Base-by-base conservation (phyloP, 768 basidiomycete species). In the Trametes cubensis region DNA sequence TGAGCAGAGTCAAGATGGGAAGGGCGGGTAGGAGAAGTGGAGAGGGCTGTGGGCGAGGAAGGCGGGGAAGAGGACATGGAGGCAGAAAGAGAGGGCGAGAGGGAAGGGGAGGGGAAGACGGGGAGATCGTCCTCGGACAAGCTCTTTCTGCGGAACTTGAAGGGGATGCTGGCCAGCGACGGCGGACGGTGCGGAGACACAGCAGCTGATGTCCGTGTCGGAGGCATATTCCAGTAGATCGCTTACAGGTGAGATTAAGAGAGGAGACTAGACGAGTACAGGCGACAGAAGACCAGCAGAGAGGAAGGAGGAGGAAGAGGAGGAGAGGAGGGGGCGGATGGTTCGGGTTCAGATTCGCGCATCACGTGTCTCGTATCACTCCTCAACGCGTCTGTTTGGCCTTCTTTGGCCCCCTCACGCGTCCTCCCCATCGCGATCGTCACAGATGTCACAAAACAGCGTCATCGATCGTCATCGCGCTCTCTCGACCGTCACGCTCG, bases 91-190 rank as follows among this genome's bases (percentile, higher is more conserved):
- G 60, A 60, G 57, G 48, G 60, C 2, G 63, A 56, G 44, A 54
- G 59, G 20, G 59, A 64, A 4, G 55, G 59, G 11, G 63, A 52
- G 18, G 63, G 59, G 23, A 45, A 30, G 17, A 55, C 39, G 23
- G 39, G 64, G 20, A 55, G 42, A 20, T 58, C 56, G 51, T 65
- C 64, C 8, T 56, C 54, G 7, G 59, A 60, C 51, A 61, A 51
- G 38, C 64, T 65, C 54, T 67, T 67, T 23, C 67, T 55, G 39
- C 64, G 58, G 47, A 51, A 65, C 55, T 64, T 67, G 61, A 67
- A 61, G 26, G 66, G 66, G 53, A 62, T 23, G 49, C 42, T 61
- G 3, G 65, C 23, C 21, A 57, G 58, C 0, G 65, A 52, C 25
- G 65, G 28, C 13, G 62, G 55, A 41, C 54, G 53, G 11, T 59